Conservation (phyloP, 1,284 basidiomycete species). For the Termitomyces sp. region DNA sequence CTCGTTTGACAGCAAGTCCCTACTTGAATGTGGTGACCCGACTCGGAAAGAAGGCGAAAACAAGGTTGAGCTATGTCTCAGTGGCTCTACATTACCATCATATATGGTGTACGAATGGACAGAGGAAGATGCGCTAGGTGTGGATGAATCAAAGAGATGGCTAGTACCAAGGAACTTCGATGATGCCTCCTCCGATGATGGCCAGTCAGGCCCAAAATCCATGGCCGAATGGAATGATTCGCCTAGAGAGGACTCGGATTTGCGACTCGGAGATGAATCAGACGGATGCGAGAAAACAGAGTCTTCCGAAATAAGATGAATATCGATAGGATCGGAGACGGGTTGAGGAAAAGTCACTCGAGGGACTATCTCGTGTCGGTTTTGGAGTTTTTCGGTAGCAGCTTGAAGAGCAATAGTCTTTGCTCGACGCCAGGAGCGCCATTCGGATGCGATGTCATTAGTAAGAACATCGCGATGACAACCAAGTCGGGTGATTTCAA, state of each 20-base stretch:
- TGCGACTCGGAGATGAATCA: slow-evolving; percentile 21
- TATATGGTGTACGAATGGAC: slow-evolving; percentile 23
- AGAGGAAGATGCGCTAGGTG: slow-evolving; percentile 28
- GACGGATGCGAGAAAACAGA: slow-evolving; percentile 14
- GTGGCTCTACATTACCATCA: slow-evolving; percentile 5
- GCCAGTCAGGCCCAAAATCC: slow-evolving; percentile 50
- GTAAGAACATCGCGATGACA: slow-evolving; percentile 75
- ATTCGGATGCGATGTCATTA: slow-evolving; percentile 71
- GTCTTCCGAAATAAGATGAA: slow-evolving; percentile 9
- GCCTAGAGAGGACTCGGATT: slow-evolving; percentile 42
- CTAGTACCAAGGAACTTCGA: slow-evolving; percentile 28
- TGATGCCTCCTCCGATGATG: slow-evolving; percentile 33
- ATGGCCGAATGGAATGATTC: slow-evolving; percentile 65
- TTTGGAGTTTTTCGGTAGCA: slow-evolving; percentile 63
- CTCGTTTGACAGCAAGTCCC: slow-evolving; percentile 34
- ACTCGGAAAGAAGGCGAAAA: slow-evolving; percentile 1
- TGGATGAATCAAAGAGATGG: slow-evolving; percentile 34
- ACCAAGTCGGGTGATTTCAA: slow-evolving; percentile 68
- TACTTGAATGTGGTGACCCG: slow-evolving; percentile 19
- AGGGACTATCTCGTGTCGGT: slow-evolving; percentile 32
- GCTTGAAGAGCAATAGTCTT: slow-evolving; percentile 67
- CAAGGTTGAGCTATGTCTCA: slow-evolving; percentile 1
- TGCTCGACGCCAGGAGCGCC: slow-evolving; percentile 62
- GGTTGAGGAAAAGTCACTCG: slow-evolving; percentile 41
- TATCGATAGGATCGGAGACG: slow-evolving; percentile 24